Evolutionary conservation across 202 grass and related monocot species (phyloP).

Genomic region (Dendrocalamus latiflorus): DNA sequence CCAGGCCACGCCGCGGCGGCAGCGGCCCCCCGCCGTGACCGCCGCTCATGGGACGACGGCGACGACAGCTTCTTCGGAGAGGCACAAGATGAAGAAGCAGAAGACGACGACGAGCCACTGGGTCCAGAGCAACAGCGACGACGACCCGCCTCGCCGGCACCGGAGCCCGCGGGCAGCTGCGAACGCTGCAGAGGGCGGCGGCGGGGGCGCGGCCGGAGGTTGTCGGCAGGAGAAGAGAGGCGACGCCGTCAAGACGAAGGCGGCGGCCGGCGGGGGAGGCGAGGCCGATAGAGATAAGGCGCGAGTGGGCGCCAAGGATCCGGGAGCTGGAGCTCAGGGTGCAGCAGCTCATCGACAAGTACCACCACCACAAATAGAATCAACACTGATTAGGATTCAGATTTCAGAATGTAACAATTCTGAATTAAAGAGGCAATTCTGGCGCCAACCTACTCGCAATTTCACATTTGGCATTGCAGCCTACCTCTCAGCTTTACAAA

Average conservation of each 20-base stretch:
- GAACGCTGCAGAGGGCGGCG: constrained; percentile 42
- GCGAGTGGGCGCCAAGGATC: constrained; percentile 41
- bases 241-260: neutral
- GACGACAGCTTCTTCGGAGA: constrained; percentile 38
- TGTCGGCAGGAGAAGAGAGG: constrained; percentile 3
- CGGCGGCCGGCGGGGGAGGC: constrained; percentile 2
- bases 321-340: constrained; percentile 38
- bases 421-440: neutral
- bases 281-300: constrained; percentile 44
- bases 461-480: neutral
- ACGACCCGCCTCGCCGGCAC: neutral
- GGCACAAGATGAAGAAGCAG: neutral
- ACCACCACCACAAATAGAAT: neutral
- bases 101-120: neutral
- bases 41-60: constrained; percentile 24
- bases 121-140: neutral
- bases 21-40: neutral
- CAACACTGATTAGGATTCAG: neutral
- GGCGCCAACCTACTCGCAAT: neutral
- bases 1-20: neutral
- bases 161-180: constrained; percentile 25
- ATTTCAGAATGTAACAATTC: neutral
- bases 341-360: constrained; percentile 20
- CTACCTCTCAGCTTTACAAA: neutral
- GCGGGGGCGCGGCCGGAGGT: neutral